Evolutionary conservation across 2,329 filamentous ascomycete species (phyloP).

Genomic region (Xylariaceae sp.): DNA sequence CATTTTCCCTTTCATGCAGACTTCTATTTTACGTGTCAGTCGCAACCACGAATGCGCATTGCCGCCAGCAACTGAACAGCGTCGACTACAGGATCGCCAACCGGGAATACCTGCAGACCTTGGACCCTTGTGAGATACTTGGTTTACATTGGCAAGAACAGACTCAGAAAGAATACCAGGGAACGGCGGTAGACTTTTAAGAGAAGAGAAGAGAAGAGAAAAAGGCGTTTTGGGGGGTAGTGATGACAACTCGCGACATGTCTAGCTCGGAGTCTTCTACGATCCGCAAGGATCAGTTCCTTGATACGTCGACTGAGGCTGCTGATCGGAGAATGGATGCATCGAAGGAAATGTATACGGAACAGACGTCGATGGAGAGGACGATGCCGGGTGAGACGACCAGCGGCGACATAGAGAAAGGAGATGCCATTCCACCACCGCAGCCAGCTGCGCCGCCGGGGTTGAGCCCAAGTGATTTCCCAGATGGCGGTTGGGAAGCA

Average conservation of each 20-base stretch:
- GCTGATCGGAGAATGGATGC: conserved; percentile 16
- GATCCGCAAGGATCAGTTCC: conserved; percentile 16
- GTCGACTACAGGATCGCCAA: no score
- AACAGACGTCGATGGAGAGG: conserved; percentile 29
- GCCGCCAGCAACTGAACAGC: no score
- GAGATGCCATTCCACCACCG: conserved; percentile 9
- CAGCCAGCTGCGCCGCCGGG: conserved; percentile 28
- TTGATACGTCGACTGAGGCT: conserved; percentile 18
- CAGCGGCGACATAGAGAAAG: conserved; percentile 34
- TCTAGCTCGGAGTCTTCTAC: conserved; percentile 24
- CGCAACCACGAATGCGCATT: no score
- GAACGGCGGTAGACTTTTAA: no score
- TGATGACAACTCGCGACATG: conserved; percentile 11
- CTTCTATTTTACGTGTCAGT: no score
- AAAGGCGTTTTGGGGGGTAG: not conserved
- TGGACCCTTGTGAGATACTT: no score
- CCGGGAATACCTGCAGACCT: no score
- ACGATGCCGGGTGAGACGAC: conserved; percentile 27
- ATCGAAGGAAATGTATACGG: conserved; percentile 19
- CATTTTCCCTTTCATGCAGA: no score
- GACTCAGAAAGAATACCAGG: no score
- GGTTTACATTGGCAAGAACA: no score
- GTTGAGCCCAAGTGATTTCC: conserved; percentile 49
- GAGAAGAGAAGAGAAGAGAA: no score
- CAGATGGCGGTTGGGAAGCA: conserved; percentile 55